These are phyloP conservation scores for Polytolypa hystricis DNA, from an alignment of 2,329 filamentous ascomycete species.

Conservation along the genomic window DNA sequence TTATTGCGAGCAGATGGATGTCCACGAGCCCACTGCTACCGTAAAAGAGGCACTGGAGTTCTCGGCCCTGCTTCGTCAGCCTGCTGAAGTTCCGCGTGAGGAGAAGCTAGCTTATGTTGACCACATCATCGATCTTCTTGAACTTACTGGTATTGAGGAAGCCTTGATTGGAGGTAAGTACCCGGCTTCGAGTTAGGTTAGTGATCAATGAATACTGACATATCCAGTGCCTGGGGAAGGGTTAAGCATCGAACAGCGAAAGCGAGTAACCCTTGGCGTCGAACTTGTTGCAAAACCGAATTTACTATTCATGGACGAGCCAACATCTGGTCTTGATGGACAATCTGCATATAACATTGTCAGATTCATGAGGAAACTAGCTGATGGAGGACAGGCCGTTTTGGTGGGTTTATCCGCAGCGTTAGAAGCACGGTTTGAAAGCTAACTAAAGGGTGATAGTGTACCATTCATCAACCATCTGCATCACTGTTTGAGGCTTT, in stretches of 20 bases:
- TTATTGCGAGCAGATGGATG: slow-evolving; percentile 70
- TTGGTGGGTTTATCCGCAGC: slow-evolving; percentile 35
- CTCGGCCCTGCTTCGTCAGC: slow-evolving; percentile 74
- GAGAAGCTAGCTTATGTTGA: slow-evolving; percentile 84
- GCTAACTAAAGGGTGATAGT: slow-evolving; percentile 31
- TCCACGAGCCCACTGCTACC: slow-evolving; percentile 72
- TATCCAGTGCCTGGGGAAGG: slow-evolving; percentile 52
- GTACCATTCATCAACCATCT: slow-evolving; percentile 90
- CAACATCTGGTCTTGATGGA: slow-evolving; percentile 83
- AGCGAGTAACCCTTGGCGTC: slow-evolving; percentile 81
- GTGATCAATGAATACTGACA: neutral
- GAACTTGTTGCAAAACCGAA: slow-evolving; percentile 86
- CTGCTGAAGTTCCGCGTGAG: slow-evolving; percentile 53
- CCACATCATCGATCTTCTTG: slow-evolving; percentile 78
- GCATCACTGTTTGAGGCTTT: slow-evolving; percentile 88
- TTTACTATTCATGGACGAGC: slow-evolving; percentile 83
- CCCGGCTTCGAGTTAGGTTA: neutral
- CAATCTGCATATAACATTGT: slow-evolving; percentile 89
- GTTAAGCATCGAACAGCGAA: slow-evolving; percentile 52
- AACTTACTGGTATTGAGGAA: slow-evolving; percentile 82
- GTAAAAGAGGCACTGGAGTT: slow-evolving; percentile 82
- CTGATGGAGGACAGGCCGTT: slow-evolving; percentile 78
- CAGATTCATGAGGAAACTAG: slow-evolving; percentile 75
- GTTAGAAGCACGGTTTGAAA: neutral
- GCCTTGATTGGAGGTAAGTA: slow-evolving; percentile 68